Percentiles rank a stretch among this genome's conserved stretches.
phyloP scores from a whole-genome alignment of 495 filamentous ascomycete species.

The Aspergillus ellipticus region DNA sequence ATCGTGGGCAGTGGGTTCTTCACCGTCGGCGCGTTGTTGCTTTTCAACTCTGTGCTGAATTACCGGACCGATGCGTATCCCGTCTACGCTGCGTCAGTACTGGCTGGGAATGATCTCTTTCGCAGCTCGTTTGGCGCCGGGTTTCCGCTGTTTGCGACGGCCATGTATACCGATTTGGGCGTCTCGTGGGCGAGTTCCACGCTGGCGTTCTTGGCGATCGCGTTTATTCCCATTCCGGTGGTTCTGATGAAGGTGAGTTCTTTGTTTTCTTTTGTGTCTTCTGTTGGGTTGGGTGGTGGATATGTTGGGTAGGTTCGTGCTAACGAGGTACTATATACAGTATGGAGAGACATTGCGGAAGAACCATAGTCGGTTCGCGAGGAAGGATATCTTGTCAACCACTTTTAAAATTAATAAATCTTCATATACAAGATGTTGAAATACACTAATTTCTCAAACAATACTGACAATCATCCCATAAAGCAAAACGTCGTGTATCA shows the following conservation, averaged over 20 bases:
- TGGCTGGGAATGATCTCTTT: slow-evolving; percentile 46
- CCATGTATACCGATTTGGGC: slow-evolving; percentile 52
- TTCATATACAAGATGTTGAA: no score
- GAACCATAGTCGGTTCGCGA: slow-evolving; percentile 7
- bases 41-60: slow-evolving; percentile 43
- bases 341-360: slow-evolving; percentile 5
- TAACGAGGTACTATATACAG: not conserved
- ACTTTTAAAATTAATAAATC: no score
- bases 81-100: slow-evolving; percentile 38
- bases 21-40: slow-evolving; percentile 45
- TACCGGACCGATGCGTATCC: slow-evolving; percentile 44
- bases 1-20: slow-evolving; percentile 51
- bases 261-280: not conserved
- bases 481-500: no score
- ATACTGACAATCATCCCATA: no score
- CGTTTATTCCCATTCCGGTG: slow-evolving; percentile 7
- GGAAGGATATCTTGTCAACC: slow-evolving; percentile 6
- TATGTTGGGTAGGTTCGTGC: not conserved
- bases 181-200: slow-evolving; percentile 6
- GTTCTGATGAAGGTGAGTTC: slow-evolving; percentile 8
- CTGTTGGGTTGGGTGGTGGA: not conserved
- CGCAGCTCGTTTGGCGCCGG: slow-evolving; percentile 40
- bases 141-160: slow-evolving; percentile 48
- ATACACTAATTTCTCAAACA: no score
- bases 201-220: not conserved